Evolutionary conservation across 495 filamentous ascomycete genomes (phyloP).

Genomic region (Eremomyces bilateralis): DNA sequence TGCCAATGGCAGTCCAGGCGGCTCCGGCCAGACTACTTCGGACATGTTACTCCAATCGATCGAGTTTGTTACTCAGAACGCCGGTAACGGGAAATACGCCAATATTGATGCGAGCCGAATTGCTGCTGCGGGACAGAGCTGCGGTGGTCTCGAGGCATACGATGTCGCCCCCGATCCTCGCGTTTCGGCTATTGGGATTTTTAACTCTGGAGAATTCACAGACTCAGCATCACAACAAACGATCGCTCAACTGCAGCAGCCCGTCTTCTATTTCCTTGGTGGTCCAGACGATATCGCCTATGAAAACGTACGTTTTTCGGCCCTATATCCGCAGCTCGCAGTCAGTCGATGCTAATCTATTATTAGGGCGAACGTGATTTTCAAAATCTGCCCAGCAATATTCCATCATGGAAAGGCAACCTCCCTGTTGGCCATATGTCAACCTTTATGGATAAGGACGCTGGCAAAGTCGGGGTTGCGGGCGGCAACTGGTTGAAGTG

Average conservation of each 20-base stretch:
- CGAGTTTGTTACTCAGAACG: neutral
- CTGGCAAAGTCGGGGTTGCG: slow-evolving; percentile 14
- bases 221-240: neutral
- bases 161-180: neutral
- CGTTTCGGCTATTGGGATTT: neutral
- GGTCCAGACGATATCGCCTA: neutral
- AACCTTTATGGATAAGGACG: slow-evolving; percentile 12
- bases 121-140: no score
- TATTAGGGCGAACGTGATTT: slow-evolving; percentile 17
- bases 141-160: neutral
- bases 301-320: neutral
- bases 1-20: neutral
- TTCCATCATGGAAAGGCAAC: slow-evolving; percentile 21
- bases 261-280: neutral
- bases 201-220: neutral
- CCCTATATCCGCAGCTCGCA: neutral
- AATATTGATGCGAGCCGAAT: neutral
- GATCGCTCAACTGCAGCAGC: neutral
- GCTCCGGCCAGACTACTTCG: neutral
- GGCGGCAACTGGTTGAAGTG: slow-evolving; percentile 10
- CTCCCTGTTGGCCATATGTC: slow-evolving; percentile 16
- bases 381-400: slow-evolving; percentile 7
- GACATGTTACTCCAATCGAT: neutral
- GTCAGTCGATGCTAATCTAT: neutral
- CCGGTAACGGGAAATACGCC: neutral